Conservation (phyloP, 257 asterid species). For the Solanum arcanum region DNA sequence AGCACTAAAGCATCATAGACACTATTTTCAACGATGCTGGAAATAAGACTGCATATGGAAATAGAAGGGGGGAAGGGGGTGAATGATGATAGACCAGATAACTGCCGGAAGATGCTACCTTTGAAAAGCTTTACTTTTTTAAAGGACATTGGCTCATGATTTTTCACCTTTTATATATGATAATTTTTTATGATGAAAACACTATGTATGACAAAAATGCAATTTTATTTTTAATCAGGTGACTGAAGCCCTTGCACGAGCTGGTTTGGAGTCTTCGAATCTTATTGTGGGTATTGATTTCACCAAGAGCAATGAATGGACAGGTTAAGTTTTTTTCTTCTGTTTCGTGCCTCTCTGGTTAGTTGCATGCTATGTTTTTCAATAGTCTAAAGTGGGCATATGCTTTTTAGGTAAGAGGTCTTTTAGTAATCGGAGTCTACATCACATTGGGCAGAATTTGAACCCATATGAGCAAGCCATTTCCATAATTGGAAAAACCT, state of each 20-base stretch:
- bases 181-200: neutral
- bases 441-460: slow-evolving; percentile 49
- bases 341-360: neutral
- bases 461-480: slow-evolving; percentile 92
- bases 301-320: slow-evolving; percentile 98
- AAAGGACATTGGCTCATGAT: neutral
- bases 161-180: neutral
- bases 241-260: slow-evolving; percentile 76
- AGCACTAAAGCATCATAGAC: neutral
- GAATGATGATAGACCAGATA: neutral
- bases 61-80: neutral
- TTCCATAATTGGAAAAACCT: slow-evolving; percentile 83
- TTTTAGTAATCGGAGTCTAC: slow-evolving; percentile 55
- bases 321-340: slow-evolving; percentile 36
- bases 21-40: neutral
- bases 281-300: slow-evolving; percentile 88
- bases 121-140: neutral
- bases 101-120: neutral
- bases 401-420: slow-evolving; percentile 57
- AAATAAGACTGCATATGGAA: neutral
- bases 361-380: neutral
- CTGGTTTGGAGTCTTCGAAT: slow-evolving; percentile 95
- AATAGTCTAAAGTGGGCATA: slow-evolving; percentile 15
- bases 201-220: neutral
- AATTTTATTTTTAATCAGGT: slow-evolving; percentile 34